phyloP scores from a whole-genome alignment of 2,329 filamentous ascomycete species.

The Claviceps monticola region DNA sequence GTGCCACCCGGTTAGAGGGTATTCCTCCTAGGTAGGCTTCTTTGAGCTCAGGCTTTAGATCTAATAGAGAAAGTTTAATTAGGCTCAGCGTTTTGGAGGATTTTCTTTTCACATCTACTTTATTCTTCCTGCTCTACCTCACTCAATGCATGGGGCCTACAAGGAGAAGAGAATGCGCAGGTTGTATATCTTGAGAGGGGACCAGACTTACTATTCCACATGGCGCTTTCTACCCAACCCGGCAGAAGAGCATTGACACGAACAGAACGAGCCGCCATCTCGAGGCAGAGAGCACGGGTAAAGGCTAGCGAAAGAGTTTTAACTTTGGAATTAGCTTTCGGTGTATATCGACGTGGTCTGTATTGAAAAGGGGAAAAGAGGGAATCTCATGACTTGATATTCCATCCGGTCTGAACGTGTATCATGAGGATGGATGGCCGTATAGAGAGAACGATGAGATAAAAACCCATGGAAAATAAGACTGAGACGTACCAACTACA shows the following conservation, averaged over 20 bases:
- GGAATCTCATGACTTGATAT: too few species aligned
- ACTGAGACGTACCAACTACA: slow-evolving; percentile 42
- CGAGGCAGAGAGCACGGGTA: slow-evolving; percentile 51
- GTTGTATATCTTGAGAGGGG: slow-evolving; percentile 4
- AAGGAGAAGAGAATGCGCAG: not conserved
- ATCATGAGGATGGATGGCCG: not conserved
- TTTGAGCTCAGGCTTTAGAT: slow-evolving; percentile 24
- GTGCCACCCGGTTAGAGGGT: slow-evolving; percentile 52
- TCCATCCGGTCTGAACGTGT: too few species aligned
- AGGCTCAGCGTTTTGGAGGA: not conserved
- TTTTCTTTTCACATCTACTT: not conserved
- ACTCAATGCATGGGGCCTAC: not conserved
- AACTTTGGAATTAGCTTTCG: not conserved
- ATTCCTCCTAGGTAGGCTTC: slow-evolving; percentile 35
- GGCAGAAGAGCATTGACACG: slow-evolving; percentile 71
- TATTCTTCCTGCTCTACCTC: not conserved
- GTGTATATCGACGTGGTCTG: not conserved
- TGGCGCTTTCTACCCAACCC: slow-evolving; percentile 69
- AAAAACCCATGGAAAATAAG: not conserved
- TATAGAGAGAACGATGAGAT: slow-evolving; percentile 4
- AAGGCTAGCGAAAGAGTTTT: slow-evolving; percentile 34
- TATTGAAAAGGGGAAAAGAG: slow-evolving; percentile 5
- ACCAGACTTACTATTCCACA: slow-evolving; percentile 51
- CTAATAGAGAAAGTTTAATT: slow-evolving; percentile 24
- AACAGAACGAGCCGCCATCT: slow-evolving; percentile 47